A percentile compares a stretch with the other conserved stretches of the same genome.
phyloP scores from a whole-genome alignment of 768 basidiomycete genomes.

The Boletus pseudopeckii region DNA sequence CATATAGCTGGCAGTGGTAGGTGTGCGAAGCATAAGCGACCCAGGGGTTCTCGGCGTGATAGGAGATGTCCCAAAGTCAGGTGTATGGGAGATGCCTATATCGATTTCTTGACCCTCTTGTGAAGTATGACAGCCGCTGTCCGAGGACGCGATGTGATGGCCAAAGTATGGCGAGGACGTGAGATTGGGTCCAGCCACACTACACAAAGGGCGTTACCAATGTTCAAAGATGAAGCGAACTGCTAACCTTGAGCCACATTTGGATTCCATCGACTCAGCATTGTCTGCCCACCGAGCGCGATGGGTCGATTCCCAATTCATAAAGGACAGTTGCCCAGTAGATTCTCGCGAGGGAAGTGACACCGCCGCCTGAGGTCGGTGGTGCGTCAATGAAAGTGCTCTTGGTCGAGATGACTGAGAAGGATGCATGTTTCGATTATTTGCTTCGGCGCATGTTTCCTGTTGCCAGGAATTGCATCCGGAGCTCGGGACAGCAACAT shows the following conservation, averaged over 20 bases:
- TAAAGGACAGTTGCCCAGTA: conserved; percentile 27
- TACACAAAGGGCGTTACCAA: conserved; percentile 9
- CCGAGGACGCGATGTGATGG: conserved; percentile 14
- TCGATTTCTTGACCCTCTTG: conserved; percentile 36
- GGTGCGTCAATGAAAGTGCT: conserved; percentile 30
- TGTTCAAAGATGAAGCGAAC: neutral
- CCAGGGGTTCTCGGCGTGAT: conserved; percentile 50
- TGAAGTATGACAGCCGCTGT: conserved; percentile 13
- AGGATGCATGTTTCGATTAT: neutral
- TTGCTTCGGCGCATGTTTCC: neutral
- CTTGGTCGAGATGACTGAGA: conserved; percentile 24
- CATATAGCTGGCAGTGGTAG: conserved; percentile 37
- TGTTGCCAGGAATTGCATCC: conserved; percentile 16
- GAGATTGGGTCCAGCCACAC: conserved; percentile 8
- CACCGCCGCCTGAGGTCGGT: conserved; percentile 14
- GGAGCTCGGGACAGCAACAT: neutral
- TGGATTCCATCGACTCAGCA: conserved; percentile 11
- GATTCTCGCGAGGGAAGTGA: conserved; percentile 26
- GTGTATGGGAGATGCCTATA: conserved; percentile 38
- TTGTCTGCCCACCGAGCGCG: conserved; percentile 21
- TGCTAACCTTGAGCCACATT: conserved; percentile 14
- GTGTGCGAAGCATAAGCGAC: conserved; percentile 49
- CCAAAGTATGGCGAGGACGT: conserved; percentile 13
- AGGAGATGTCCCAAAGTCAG: conserved; percentile 45
- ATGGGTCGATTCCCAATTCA: conserved; percentile 25